phyloP scores from a whole-genome alignment of 371 early-diverging fungal genomes.

The Actinomortierella ambigua region DNA sequence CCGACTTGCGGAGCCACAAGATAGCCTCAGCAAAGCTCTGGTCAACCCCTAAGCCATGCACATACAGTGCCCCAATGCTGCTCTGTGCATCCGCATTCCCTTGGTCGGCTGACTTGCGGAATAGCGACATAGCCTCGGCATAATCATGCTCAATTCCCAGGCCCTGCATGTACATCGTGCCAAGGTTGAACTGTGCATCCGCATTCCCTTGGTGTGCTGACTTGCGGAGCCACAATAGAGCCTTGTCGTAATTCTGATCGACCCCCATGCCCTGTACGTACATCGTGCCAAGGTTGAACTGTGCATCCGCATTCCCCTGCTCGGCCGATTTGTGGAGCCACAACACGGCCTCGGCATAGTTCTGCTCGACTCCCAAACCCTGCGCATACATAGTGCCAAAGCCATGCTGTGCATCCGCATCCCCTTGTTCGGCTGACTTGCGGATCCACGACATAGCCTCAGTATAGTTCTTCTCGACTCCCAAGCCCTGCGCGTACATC shows the following conservation, averaged over 20 bases:
- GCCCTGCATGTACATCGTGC: conserved; percentile 86
- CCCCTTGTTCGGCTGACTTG: conserved; percentile 79
- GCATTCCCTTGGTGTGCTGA: conserved; percentile 83
- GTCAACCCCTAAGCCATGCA: conserved; percentile 79
- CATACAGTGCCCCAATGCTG: conserved; percentile 78
- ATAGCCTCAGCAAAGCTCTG: conserved; percentile 71
- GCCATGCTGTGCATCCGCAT: conserved; percentile 75
- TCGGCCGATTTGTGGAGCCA: conserved; percentile 69
- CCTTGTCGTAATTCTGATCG: conserved; percentile 57
- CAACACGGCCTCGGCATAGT: conserved; percentile 69
- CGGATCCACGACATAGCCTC: conserved; percentile 80
- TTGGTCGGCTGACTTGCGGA: conserved; percentile 67
- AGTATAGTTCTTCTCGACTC: conserved; percentile 61
- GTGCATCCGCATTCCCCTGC: conserved; percentile 80
- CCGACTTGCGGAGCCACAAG: conserved; percentile 67
- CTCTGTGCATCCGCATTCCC: conserved; percentile 86
- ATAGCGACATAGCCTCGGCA: conserved; percentile 72
- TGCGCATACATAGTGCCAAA: conserved; percentile 84
- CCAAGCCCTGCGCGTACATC: conserved; percentile 86
- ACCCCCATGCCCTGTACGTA: conserved; percentile 86
- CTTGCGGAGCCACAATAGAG: conserved; percentile 73
- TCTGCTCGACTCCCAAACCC: conserved; percentile 74
- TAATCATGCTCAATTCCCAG: conserved; percentile 71
- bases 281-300: conserved; percentile 74
- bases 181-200: conserved; percentile 85